These are phyloP conservation scores for Violaceomyces palustris DNA, from an alignment of 1,284 basidiomycete species.

Conservation along the genomic window DNA sequence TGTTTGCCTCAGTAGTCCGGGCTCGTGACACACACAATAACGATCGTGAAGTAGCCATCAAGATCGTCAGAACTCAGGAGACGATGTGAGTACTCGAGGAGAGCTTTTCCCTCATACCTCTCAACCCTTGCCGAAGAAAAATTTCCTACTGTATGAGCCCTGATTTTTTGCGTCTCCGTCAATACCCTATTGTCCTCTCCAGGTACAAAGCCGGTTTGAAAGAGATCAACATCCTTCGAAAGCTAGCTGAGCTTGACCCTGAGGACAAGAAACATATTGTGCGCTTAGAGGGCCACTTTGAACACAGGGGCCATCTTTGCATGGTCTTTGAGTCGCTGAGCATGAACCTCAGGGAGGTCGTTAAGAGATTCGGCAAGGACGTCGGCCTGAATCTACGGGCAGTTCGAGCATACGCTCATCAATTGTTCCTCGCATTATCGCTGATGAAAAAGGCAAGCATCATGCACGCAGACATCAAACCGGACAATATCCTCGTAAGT, in stretches of 20 bases:
- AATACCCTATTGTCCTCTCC: too few species aligned
- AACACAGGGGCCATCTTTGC: conserved; percentile 92
- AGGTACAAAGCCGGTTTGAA: conserved; percentile 83
- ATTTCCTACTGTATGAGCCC: too few species aligned
- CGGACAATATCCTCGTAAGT: conserved; percentile 47
- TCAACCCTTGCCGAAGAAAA: too few species aligned
- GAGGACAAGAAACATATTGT: conserved; percentile 96
- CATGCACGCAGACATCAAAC: conserved; percentile 88
- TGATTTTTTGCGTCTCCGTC: too few species aligned
- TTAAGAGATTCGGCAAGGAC: conserved; percentile 98
- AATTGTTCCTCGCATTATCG: conserved; percentile 82
- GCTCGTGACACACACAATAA: conserved; percentile 62
- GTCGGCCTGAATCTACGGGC: conserved; percentile 92
- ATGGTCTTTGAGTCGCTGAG: conserved; percentile 83
- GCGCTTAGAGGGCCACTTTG: conserved; percentile 84
- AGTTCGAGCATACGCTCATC: conserved; percentile 94
- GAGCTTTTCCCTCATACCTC: too few species aligned
- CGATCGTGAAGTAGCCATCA: conserved; percentile 81
- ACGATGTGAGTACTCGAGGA: conserved; percentile 63
- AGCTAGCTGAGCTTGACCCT: conserved; percentile 79
- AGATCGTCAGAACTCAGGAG: conserved; percentile 92
- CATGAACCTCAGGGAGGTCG: conserved; percentile 96
- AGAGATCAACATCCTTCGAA: conserved; percentile 81
- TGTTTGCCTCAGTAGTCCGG: conserved; percentile 94
- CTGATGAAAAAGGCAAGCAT: conserved; percentile 81